Evolutionary conservation across 495 filamentous ascomycete species (phyloP), one percentile per base, ranked within the genome.

Genomic region (Lasiosphaeria hispida): DNA sequence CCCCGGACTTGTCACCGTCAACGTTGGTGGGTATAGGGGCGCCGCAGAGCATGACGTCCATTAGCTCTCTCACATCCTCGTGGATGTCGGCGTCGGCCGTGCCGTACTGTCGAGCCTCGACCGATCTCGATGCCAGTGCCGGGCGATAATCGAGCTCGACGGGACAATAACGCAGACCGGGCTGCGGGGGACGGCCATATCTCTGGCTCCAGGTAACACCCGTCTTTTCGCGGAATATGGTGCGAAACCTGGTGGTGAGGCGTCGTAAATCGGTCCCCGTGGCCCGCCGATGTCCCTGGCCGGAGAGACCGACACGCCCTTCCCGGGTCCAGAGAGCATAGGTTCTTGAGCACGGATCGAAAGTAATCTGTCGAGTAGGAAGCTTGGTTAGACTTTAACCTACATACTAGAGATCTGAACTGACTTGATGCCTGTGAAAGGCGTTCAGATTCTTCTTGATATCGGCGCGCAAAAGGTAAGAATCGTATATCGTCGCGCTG

Each of bases 81-180:
- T 51, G 7, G 48, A 51, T 34, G 10, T 51, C 6, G 48, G 30
- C 11, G 36, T 38, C 33, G 10, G 14, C 11, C 48, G 33, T 15
- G 17, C 23, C 7, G 36, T 51, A 51, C 23, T 51, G 23, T 17
- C n/a, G 48, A 34, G 33, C 17, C 10, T 39, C 18, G 11, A 10
- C 17, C 5, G 23, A 34, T 10, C 5, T 34, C 23, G n/a, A 10
- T 7, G 15, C 5, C 17, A 23, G 33, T 15, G 5, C n/a, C 10
- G 23, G 23, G 7, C 11, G 41, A 34, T 57, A 57, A 30, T 57
- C 53, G 17, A 57, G 53, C 13, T 37, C 53, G 35, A 57, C 41
- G 23, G 23, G 23, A 30, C 23, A 30, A 30, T 30, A 47, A 57
- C 48, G 6, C 8, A 37, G 43, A 38, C 23, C 23, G 23, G 23